Evolutionary conservation across 2,329 filamentous ascomycete species (phyloP).

Genomic region (Chaetomium sp.): DNA sequence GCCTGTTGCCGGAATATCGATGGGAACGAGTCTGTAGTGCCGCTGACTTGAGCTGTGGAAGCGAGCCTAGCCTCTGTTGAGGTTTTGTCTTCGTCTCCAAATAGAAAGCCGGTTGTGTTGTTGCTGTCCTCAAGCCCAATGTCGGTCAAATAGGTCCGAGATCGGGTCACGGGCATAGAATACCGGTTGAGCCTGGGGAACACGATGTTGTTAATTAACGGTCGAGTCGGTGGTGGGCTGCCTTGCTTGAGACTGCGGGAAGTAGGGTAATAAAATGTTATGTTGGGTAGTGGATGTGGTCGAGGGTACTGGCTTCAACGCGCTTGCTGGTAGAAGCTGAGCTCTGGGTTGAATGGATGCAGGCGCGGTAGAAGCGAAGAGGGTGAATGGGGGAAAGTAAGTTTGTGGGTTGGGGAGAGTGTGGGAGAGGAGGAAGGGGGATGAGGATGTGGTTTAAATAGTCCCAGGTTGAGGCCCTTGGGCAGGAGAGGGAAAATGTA

Average conservation of each 20-base stretch:
- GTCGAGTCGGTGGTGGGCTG: too few species aligned
- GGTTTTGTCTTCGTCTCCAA: slow-evolving; percentile 65
- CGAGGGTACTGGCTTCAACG: background rate
- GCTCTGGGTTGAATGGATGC: background rate
- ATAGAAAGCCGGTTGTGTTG: slow-evolving; percentile 79
- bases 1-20: slow-evolving; percentile 65
- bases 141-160: slow-evolving; percentile 60
- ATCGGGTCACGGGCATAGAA: slow-evolving; percentile 81
- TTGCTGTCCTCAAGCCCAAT: slow-evolving; percentile 74
- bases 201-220: background rate
- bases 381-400: background rate
- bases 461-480: background rate
- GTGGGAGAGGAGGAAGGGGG: background rate
- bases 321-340: background rate
- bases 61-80: slow-evolving; percentile 60
- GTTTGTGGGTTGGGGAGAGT: background rate
- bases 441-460: background rate
- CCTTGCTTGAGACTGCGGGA: too few species aligned
- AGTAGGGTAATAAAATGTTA: too few species aligned
- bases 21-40: slow-evolving; percentile 73
- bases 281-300: background rate
- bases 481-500: background rate
- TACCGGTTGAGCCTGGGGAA: slow-evolving; percentile 70
- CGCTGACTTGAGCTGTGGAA: slow-evolving; percentile 52
- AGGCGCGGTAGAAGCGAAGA: background rate